Percentiles rank a stretch among this genome's conserved stretches.
Conservation (phyloP, 2,329 filamentous ascomycete species). For the Pyrenochaeta sp. region DNA sequence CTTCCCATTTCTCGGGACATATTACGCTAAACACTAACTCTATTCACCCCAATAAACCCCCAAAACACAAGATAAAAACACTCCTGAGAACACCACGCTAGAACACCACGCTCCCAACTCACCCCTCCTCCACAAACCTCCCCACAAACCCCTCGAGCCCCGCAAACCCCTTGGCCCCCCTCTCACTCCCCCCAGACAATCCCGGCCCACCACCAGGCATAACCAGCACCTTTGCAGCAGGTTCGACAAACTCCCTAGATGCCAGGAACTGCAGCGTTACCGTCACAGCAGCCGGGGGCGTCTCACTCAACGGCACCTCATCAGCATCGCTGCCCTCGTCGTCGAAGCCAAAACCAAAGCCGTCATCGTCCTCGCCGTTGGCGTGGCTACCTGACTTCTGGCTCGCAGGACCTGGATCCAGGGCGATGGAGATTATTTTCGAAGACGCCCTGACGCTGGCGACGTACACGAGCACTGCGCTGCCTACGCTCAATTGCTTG, state of each 20-base stretch:
- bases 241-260: slow-evolving; percentile 75
- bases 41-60: too few species aligned
- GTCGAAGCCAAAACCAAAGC: slow-evolving; percentile 65
- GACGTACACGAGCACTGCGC: slow-evolving; percentile 81
- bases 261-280: slow-evolving; percentile 73
- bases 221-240: slow-evolving; percentile 73
- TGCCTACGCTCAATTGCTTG: slow-evolving; percentile 69
- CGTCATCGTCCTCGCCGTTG: slow-evolving; percentile 25
- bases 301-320: not conserved
- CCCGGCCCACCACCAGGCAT: slow-evolving; percentile 74
- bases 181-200: slow-evolving; percentile 61
- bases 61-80: too few species aligned
- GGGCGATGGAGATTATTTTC: slow-evolving; percentile 66
- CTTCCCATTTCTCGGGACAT: too few species aligned
- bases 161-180: slow-evolving; percentile 57
- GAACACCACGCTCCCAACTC: too few species aligned
- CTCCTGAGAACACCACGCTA: too few species aligned
- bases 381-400: slow-evolving; percentile 21
- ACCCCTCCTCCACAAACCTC: slow-evolving; percentile 54
- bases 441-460: slow-evolving; percentile 86
- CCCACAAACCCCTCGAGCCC: slow-evolving; percentile 78
- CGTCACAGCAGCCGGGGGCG: slow-evolving; percentile 48
- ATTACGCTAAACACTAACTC: too few species aligned
- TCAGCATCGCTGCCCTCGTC: slow-evolving; percentile 53
- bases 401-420: slow-evolving; percentile 14